Evolutionary conservation across 2,329 filamentous ascomycete genomes (phyloP).

Genomic region (Lachnellula occidentalis): DNA sequence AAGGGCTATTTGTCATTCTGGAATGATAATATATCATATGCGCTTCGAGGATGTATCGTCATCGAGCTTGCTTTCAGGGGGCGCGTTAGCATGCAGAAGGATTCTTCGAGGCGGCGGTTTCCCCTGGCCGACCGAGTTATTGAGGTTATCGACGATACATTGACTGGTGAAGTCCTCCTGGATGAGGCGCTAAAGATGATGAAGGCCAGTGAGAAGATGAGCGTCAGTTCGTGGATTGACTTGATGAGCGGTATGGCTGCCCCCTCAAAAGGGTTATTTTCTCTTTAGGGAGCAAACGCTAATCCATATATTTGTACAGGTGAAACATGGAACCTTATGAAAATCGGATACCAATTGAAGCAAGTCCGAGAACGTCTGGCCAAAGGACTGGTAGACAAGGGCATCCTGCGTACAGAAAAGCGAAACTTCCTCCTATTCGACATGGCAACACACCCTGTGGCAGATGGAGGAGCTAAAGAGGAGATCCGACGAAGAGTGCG

Average conservation of each 20-base stretch:
- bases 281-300: constrained; percentile 9
- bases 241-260: constrained; percentile 77
- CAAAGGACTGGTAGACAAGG: constrained; percentile 97
- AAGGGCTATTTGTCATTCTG: constrained; percentile 98
- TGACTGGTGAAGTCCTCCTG: constrained; percentile 93
- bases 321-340: constrained; percentile 99
- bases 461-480: constrained; percentile 93
- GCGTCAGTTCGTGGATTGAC: constrained; percentile 98
- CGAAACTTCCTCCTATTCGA: constrained; percentile 99
- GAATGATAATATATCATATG: constrained; percentile 99
- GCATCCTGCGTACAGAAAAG: constrained; percentile 96
- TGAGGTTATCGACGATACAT: constrained; percentile 92
- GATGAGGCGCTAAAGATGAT: constrained; percentile 99
- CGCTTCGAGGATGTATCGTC: constrained; percentile 94
- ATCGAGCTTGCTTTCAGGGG: constrained; percentile 95
- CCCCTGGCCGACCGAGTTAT: constrained; percentile 89
- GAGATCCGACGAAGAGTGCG: constrained; percentile 91
- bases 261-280: not conserved
- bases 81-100: constrained; percentile 97
- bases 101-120: constrained; percentile 84
- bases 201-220: constrained; percentile 99
- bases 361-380: constrained; percentile 96
- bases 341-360: constrained; percentile 99
- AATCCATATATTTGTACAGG: constrained; percentile 46
- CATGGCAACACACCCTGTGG: constrained; percentile 98